phyloP scores from a whole-genome alignment of 345 rosid species.

The Populus simonii region DNA sequence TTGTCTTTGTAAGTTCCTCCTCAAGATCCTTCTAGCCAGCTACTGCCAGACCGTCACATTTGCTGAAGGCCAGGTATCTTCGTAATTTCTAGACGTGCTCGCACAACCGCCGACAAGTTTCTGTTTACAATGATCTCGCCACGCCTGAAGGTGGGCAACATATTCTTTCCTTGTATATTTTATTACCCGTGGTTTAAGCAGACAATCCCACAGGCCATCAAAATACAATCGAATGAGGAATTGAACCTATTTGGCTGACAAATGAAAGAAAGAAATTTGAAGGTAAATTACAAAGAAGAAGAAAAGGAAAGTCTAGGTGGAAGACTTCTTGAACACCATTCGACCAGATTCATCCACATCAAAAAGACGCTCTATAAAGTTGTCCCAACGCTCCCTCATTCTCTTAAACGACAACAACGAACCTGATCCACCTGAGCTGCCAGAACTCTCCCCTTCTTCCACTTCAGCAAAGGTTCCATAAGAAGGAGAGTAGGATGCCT shows the following conservation, averaged over 20 bases:
- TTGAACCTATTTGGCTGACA: background rate
- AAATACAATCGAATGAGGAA: background rate
- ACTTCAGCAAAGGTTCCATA: slow-evolving; percentile 76
- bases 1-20: background rate
- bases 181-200: background rate
- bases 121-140: background rate
- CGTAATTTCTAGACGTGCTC: too few relatives aligned
- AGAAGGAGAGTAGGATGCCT: slow-evolving; percentile 43
- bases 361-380: slow-evolving; percentile 46
- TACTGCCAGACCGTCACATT: background rate
- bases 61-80: background rate
- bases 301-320: slow-evolving; percentile 2
- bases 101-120: too few relatives aligned
- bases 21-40: background rate
- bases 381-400: slow-evolving; percentile 53
- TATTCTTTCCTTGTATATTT: background rate
- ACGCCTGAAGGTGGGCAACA: background rate
- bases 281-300: background rate
- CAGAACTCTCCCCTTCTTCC: slow-evolving; percentile 57
- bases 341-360: slow-evolving; percentile 53
- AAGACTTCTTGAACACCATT: slow-evolving; percentile 40
- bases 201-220: background rate
- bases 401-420: slow-evolving; percentile 37
- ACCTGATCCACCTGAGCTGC: slow-evolving; percentile 32
- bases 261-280: slow-evolving; percentile 24